Evolutionary conservation across 805 yeast species (phyloP), one percentile per base, ranked within the genome.

Genomic region (Vanderwaltozyma yarrowii): DNA sequence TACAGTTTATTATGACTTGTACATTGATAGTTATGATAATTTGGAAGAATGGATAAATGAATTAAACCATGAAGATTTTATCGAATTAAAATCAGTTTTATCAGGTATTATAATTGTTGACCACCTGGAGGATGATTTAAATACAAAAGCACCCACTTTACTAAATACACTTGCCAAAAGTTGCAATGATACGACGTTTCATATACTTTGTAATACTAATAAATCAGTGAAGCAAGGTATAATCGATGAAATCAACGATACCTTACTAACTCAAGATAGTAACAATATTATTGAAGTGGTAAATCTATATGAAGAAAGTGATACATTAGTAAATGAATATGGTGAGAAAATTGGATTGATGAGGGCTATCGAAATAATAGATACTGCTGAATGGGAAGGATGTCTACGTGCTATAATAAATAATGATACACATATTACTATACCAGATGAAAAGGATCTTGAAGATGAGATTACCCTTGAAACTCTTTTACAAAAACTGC

Each of bases 361-460:
- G 28, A 49, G 79, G 40, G 39, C 73, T 3, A 45, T 45, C 28
- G 78, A 74, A 40, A 49, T 73, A 3, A 45, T 75, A 5, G 72
- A 74, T 35, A 59, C 71, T 1, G 67, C 71, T 41, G 68, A 64
- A 20, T 75, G 80, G 80, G 44, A 45, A 12, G 49, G 52, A 34
- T 46, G 41, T 34, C 23, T 24, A 16, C 13, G 11, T 19, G 4
- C n/a, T n/a, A n/a, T n/a, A n/a, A n/a, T n/a, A n/a, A n/a, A n/a
- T n/a, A n/a, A n/a, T n/a, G n/a, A n/a, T n/a, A n/a, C n/a, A n/a
- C n/a, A n/a, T 8, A 15, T 19, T 13, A 15, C 13, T 19, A 8
- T 16, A 19, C 20, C 17, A n/a, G 9, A 21, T 14, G 20, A 21
- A 24, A 19, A n/a, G 2, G n/a, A 10, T 8, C 8, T 13, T 14